Percentiles rank a stretch among this genome's conserved stretches.
These are phyloP conservation scores for Elongisporangium undulatum DNA, from an alignment of 352 stramenopile species.

Conservation along the genomic window DNA sequence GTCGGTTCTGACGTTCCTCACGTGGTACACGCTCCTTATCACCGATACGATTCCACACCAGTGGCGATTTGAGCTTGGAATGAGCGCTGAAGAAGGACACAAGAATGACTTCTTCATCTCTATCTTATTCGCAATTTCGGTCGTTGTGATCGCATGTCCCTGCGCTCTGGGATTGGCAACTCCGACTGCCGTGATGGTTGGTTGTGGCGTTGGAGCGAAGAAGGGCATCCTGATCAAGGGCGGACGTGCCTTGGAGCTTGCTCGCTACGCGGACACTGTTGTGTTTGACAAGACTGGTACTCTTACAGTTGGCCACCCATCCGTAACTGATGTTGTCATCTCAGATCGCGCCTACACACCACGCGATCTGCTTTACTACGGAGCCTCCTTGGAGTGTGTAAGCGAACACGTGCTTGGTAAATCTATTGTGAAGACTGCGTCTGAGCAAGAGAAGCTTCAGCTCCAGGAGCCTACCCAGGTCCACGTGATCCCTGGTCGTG, in stretches of 20 bases:
- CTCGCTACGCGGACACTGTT: conserved; percentile 80
- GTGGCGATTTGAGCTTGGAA: conserved; percentile 44
- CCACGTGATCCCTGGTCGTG: conserved; percentile 69
- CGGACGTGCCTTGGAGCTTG: conserved; percentile 70
- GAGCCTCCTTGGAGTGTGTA: conserved; percentile 71
- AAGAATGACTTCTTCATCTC: conserved; percentile 67
- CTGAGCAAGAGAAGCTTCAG: conserved; percentile 69
- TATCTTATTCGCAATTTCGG: conserved; percentile 83
- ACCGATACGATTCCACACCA: conserved; percentile 44
- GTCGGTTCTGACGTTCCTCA: conserved; percentile 56
- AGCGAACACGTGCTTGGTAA: conserved; percentile 86
- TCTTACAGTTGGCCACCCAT: conserved; percentile 81
- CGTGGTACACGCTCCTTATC: conserved; percentile 47
- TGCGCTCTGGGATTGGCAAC: conserved; percentile 82
- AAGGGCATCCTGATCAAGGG: conserved; percentile 89
- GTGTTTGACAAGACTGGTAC: conserved; percentile 95
- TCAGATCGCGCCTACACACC: conserved; percentile 56
- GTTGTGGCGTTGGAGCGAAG: conserved; percentile 81
- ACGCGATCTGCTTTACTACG: conserved; percentile 76
- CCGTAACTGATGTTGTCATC: conserved; percentile 74
- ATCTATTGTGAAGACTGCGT: conserved; percentile 73
- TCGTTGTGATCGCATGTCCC: conserved; percentile 87
- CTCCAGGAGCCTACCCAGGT: conserved; percentile 73
- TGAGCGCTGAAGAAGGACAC: conserved; percentile 44
- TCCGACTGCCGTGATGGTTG: conserved; percentile 87